A percentile compares a stretch with the other conserved stretches of the same genome.
These are phyloP conservation scores for Coemansia umbellata DNA, from an alignment of 192 early-diverging fungal species.

Conservation along the genomic window DNA sequence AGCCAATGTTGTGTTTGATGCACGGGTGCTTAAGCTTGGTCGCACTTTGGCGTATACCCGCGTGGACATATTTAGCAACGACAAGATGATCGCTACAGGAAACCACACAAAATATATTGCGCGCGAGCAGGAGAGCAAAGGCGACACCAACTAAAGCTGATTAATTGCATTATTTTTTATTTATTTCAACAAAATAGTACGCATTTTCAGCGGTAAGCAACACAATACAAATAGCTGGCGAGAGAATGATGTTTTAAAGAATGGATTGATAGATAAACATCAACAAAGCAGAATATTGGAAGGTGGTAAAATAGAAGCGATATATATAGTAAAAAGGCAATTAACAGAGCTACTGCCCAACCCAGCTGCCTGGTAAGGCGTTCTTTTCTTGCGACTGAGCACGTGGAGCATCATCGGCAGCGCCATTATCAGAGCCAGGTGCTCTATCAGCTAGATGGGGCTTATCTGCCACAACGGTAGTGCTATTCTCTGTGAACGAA, in stretches of 20 bases:
- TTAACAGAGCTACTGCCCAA: neutral
- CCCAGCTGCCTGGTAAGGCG: constrained; percentile 32
- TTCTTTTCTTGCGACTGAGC: neutral
- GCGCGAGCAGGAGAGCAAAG: constrained; percentile 18
- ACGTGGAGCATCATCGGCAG: neutral
- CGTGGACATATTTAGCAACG: constrained; percentile 39
- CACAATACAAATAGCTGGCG: too few relatives aligned
- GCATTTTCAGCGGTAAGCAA: too few relatives aligned
- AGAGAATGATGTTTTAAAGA: too few relatives aligned
- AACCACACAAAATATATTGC: constrained; percentile 52
- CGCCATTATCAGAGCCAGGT: neutral
- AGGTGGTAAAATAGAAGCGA: too few relatives aligned
- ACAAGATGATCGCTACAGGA: constrained; percentile 48
- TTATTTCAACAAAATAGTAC: neutral
- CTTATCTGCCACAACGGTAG: neutral
- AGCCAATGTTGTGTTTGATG: constrained; percentile 32
- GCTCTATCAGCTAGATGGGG: neutral
- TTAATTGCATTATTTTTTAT: neutral
- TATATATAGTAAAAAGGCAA: neutral
- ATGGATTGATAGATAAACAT: too few relatives aligned
- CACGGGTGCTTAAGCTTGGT: constrained; percentile 46
- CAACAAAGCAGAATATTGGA: too few relatives aligned
- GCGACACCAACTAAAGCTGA: neutral
- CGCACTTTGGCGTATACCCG: constrained; percentile 49
- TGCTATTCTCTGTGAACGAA: constrained; percentile 11